Conservation (phyloP, 352 stramenopile genomes). For the Phytophthora rubi region DNA sequence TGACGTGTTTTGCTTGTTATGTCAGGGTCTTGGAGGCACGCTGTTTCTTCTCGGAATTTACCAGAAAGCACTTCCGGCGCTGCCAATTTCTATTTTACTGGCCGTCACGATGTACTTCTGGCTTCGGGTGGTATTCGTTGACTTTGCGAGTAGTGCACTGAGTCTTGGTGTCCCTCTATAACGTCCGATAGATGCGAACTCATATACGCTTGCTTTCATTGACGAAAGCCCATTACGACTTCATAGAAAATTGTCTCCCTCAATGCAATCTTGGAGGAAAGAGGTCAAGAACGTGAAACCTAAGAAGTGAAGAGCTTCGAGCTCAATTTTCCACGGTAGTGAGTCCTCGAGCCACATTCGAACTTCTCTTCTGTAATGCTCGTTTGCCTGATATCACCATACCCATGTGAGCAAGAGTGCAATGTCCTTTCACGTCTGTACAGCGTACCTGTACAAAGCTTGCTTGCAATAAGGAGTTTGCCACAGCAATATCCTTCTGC, state of each 20-base stretch:
- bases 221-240: not conserved
- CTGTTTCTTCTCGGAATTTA: slow-evolving; percentile 96
- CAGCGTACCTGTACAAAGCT: slow-evolving; percentile 68
- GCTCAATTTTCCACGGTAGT: slow-evolving; percentile 79
- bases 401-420: not conserved
- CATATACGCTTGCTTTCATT: slow-evolving; percentile 26
- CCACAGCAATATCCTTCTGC: slow-evolving; percentile 57
- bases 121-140: slow-evolving; percentile 74
- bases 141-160: slow-evolving; percentile 60
- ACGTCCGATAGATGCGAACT: slow-evolving; percentile 18
- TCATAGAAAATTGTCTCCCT: slow-evolving; percentile 49
- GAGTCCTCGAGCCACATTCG: slow-evolving; percentile 49
- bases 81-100: slow-evolving; percentile 95
- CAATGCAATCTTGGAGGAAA: slow-evolving; percentile 63
- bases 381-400: slow-evolving; percentile 49
- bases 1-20: slow-evolving; percentile 13
- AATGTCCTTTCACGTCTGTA: not conserved
- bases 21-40: slow-evolving; percentile 91
- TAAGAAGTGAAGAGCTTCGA: slow-evolving; percentile 81
- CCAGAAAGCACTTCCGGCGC: slow-evolving; percentile 94
- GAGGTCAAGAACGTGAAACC: slow-evolving; percentile 75
- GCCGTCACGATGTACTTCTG: slow-evolving; percentile 84
- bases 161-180: slow-evolving; percentile 42
- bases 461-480: slow-evolving; percentile 48
- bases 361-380: slow-evolving; percentile 60